Evolutionary conservation across 2,329 filamentous ascomycete genomes (phyloP), one percentile per base, ranked within the genome.

Genomic region (Cladorrhinum sp.): DNA sequence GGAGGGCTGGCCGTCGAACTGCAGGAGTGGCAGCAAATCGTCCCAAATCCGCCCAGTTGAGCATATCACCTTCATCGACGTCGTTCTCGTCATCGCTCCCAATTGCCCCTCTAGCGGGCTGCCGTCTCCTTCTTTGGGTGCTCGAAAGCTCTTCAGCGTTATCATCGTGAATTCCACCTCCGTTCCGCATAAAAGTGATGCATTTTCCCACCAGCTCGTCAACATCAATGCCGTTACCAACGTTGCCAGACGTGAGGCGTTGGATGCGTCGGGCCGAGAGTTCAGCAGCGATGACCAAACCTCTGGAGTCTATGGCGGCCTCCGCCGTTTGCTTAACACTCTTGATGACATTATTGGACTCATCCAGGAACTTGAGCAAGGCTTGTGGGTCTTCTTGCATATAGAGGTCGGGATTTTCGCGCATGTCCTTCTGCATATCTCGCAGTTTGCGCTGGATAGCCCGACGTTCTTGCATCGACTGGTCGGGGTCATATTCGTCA

Each of bases 181-280:
- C 89, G 36, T 84, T 81, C 22, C 85, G 86, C 92, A 98, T 97
- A 72, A 90, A 98, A 2, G 84, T 85, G 62, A 96, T 92, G 73
- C 90, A 93, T 74, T 96, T 96, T 0, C 90, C 90, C 13, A 98
- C 85, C 69, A 98, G 96, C 68, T 96, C 91, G 63, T 98, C 93
- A 0, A 96, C 81, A 69, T 98, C 93, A 22, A 99, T 78, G 7
- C 92, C 91, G 55, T 89, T 86, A 2, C 85, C 85, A 1, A 83
- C 78, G 67, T 89, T 88, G 6, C 92, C 92, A 27, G 91, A 80
- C 1, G 89, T 86, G 24, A 96, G 81, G 55, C 88, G 86, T 49
- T 88, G 80, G 0, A 91, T 88, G 71, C 92, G 92, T 67, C 90
- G 91, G 68, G 89, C 88, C 0, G 90, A 88, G 3, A 96, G 75